These are phyloP conservation scores for Furcasterigmium furcatum DNA, from an alignment of 2,329 filamentous ascomycete species.

Conservation along the genomic window DNA sequence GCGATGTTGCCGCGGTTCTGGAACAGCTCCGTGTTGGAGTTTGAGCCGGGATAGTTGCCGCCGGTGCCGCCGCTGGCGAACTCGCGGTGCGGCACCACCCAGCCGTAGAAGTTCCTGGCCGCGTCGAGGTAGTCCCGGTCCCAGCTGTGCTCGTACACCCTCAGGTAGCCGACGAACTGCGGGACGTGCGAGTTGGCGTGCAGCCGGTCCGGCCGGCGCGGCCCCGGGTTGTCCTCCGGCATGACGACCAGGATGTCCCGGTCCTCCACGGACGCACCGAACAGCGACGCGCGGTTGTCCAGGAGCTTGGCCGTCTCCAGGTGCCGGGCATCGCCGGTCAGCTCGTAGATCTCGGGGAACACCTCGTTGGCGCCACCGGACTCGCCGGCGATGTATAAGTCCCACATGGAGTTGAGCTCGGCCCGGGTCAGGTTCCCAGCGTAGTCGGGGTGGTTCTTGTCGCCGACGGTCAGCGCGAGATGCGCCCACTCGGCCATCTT, in stretches of 20 bases:
- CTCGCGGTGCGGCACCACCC: constrained; percentile 25
- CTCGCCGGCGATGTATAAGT: constrained; percentile 26
- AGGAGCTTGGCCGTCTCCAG: constrained; percentile 24
- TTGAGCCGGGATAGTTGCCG: constrained; percentile 24
- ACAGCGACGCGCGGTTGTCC: constrained; percentile 26
- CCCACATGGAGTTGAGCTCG: constrained; percentile 30
- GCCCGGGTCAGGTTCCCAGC: constrained; percentile 22
- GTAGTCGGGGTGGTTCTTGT: constrained; percentile 26
- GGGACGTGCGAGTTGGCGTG: constrained; percentile 27
- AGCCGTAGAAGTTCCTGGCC: constrained; percentile 27
- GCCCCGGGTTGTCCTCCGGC: constrained; percentile 21
- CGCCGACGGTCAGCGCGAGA: constrained; percentile 25
- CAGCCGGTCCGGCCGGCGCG: constrained; percentile 20
- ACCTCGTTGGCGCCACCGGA: constrained; percentile 27
- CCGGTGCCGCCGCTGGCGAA: constrained; percentile 24
- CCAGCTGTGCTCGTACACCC: constrained; percentile 23
- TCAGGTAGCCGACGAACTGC: constrained; percentile 25
- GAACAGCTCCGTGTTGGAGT: constrained; percentile 25
- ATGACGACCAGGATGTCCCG: constrained; percentile 23
- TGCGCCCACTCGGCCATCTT: constrained; percentile 28
- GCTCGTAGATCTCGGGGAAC: constrained; percentile 24
- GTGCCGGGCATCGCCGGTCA: constrained; percentile 22
- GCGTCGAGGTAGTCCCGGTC: constrained; percentile 22
- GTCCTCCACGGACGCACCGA: constrained; percentile 22
- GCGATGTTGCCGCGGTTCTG: constrained; percentile 27